phyloP scores from a whole-genome alignment of 371 early-diverging fungal species.

The Smittium culicis region DNA sequence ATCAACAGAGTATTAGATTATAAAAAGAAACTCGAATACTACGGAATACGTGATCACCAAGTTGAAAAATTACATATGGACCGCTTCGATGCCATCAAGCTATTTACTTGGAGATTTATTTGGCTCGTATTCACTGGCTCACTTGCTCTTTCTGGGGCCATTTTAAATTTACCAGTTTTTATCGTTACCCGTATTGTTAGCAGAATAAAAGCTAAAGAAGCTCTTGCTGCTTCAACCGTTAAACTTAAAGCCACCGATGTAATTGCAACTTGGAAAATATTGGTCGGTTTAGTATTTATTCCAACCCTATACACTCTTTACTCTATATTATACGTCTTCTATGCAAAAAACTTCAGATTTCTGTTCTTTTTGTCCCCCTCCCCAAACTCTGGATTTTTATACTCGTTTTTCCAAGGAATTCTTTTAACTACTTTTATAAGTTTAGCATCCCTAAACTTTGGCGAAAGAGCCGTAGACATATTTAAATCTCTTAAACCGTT shows the following conservation, averaged over 20 bases:
- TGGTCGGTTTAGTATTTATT: constrained; percentile 63
- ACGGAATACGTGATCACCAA: constrained; percentile 92
- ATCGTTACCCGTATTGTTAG: constrained; percentile 56
- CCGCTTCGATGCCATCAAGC: constrained; percentile 48
- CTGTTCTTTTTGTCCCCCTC: constrained; percentile 32
- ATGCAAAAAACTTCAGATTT: constrained; percentile 16
- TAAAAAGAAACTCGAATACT: constrained; percentile 71
- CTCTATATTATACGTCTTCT: constrained; percentile 26
- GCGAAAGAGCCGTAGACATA: constrained; percentile 80
- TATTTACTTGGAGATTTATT: constrained; percentile 49
- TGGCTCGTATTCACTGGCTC: constrained; percentile 53
- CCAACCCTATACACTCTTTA: constrained; percentile 66
- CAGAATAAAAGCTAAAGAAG: constrained; percentile 70
- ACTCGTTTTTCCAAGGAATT: constrained; percentile 41
- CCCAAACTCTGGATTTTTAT: constrained; percentile 17
- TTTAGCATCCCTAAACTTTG: constrained; percentile 67
- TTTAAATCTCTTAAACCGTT: constrained; percentile 74
- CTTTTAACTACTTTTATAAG: constrained; percentile 53
- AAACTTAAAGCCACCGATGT: constrained; percentile 90
- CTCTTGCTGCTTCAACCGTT: constrained; percentile 73
- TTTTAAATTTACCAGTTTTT: constrained; percentile 66
- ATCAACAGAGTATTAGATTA: constrained; percentile 65
- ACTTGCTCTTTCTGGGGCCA: constrained; percentile 67
- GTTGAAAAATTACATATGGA: constrained; percentile 66
- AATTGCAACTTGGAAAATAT: constrained; percentile 89